These are phyloP conservation scores for Trapa bicornis DNA, from an alignment of 345 rosid species.

Conservation along the genomic window DNA sequence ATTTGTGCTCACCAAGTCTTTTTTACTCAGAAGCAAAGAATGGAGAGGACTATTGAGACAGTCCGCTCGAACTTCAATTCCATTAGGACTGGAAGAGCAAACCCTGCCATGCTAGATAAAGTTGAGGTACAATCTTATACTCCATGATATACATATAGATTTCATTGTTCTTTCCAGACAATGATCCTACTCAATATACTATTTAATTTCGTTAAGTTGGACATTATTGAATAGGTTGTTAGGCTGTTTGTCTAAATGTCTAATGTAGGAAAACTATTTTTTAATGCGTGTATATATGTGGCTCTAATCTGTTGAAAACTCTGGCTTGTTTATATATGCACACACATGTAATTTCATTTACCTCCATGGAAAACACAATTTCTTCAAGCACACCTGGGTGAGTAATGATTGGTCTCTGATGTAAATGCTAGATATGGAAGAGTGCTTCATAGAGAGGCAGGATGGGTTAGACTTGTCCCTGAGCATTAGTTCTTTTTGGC, in stretches of 20 bases:
- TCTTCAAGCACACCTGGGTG: background rate
- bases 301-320: background rate
- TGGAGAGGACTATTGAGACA: conserved; percentile 85
- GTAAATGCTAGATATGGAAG: background rate
- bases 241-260: background rate
- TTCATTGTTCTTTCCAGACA: background rate
- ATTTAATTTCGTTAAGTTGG: background rate
- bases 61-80: conserved; percentile 68
- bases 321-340: background rate
- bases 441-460: background rate
- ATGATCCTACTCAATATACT: background rate
- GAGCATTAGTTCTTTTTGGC: background rate
- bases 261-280: background rate
- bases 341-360: too few relatives aligned
- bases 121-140: conserved; percentile 41
- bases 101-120: conserved; percentile 76
- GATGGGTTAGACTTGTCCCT: background rate
- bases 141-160: background rate
- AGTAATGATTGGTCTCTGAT: background rate
- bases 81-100: conserved; percentile 78
- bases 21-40: conserved; percentile 49
- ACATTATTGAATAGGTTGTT: background rate
- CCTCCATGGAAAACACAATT: background rate
- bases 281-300: background rate
- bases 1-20: conserved; percentile 1